A percentile compares a stretch with the other conserved stretches of the same genome.
Conservation (phyloP, 2,329 filamentous ascomycete species). For the Phialophora tarda region DNA sequence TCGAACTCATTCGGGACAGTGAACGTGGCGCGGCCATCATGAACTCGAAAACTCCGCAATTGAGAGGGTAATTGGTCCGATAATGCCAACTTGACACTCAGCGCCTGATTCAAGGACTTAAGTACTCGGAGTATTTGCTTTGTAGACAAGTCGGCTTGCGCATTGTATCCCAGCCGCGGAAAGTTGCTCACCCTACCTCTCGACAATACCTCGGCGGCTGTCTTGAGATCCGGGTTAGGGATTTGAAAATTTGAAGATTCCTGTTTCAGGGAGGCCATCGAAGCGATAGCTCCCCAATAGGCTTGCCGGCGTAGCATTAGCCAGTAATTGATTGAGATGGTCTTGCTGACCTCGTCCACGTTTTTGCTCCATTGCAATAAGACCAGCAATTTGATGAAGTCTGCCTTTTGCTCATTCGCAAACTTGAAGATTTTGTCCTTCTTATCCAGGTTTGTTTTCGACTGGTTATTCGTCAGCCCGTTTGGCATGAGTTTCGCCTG, state of each 20-base stretch:
- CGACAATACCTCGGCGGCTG: slow-evolving; percentile 81
- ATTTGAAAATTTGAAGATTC: slow-evolving; percentile 74
- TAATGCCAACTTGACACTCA: slow-evolving; percentile 82
- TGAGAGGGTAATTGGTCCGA: slow-evolving; percentile 81
- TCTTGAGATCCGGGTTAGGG: slow-evolving; percentile 88
- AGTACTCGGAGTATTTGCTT: slow-evolving; percentile 76
- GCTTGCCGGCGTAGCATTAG: slow-evolving; percentile 66
- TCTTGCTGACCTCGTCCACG: slow-evolving; percentile 76
- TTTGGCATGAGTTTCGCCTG: slow-evolving; percentile 26
- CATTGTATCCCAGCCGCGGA: slow-evolving; percentile 80
- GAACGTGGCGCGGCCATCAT: slow-evolving; percentile 89
- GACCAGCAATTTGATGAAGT: slow-evolving; percentile 91
- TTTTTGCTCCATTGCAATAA: slow-evolving; percentile 88
- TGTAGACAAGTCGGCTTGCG: slow-evolving; percentile 71
- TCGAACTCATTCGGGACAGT: slow-evolving; percentile 84
- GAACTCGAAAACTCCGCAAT: slow-evolving; percentile 77
- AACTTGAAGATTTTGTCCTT: slow-evolving; percentile 78
- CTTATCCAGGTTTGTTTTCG: slow-evolving; percentile 70
- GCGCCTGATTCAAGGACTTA: slow-evolving; percentile 79
- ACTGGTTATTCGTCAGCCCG: slow-evolving; percentile 44
- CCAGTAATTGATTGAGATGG: slow-evolving; percentile 85
- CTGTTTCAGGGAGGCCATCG: slow-evolving; percentile 73
- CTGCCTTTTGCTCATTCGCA: slow-evolving; percentile 76
- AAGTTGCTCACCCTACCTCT: slow-evolving; percentile 78
- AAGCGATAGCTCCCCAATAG: slow-evolving; percentile 66